These are phyloP conservation scores for Colletotrichum salicis DNA, from an alignment of 2,329 filamentous ascomycete genomes.

Conservation along the genomic window DNA sequence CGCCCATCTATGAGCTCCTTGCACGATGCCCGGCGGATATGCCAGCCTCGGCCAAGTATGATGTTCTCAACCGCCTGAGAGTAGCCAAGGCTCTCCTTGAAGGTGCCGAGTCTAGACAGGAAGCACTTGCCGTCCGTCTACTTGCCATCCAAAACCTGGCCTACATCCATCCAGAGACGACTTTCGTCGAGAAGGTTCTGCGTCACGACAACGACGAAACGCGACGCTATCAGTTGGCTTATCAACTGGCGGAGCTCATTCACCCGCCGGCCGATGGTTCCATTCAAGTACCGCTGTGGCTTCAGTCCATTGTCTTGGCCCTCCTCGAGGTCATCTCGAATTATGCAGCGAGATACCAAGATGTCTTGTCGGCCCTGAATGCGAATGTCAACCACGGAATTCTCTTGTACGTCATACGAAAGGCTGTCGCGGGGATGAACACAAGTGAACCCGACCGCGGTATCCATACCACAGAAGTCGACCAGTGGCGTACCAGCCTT, in stretches of 20 bases:
- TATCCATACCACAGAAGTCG: slow-evolving; percentile 72
- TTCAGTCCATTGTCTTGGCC: slow-evolving; percentile 85
- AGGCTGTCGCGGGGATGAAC: slow-evolving; percentile 85
- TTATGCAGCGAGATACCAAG: slow-evolving; percentile 78
- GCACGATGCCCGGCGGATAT: slow-evolving; percentile 69
- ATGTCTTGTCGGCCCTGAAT: slow-evolving; percentile 90
- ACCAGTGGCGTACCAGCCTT: slow-evolving; percentile 90
- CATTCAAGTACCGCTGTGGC: slow-evolving; percentile 73
- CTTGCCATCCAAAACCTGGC: slow-evolving; percentile 91
- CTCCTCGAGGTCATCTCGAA: slow-evolving; percentile 87
- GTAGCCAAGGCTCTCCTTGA: slow-evolving; percentile 82
- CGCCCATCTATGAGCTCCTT: slow-evolving; percentile 67
- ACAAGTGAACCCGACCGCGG: slow-evolving; percentile 65
- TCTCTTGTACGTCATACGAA: slow-evolving; percentile 90
- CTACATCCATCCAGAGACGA: slow-evolving; percentile 84
- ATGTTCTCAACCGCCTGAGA: slow-evolving; percentile 84
- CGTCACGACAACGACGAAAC: slow-evolving; percentile 91
- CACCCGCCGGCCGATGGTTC: slow-evolving; percentile 81
- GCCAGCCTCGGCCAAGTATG: slow-evolving; percentile 80
- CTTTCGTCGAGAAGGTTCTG: slow-evolving; percentile 87
- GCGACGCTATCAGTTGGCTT: slow-evolving; percentile 86
- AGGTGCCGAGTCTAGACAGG: slow-evolving; percentile 74
- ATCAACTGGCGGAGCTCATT: slow-evolving; percentile 91
- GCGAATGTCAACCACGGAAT: slow-evolving; percentile 97
- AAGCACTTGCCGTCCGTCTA: slow-evolving; percentile 82